Base-by-base conservation (phyloP, 2,329 filamentous ascomycete species). In the Curvularia sp. region DNA sequence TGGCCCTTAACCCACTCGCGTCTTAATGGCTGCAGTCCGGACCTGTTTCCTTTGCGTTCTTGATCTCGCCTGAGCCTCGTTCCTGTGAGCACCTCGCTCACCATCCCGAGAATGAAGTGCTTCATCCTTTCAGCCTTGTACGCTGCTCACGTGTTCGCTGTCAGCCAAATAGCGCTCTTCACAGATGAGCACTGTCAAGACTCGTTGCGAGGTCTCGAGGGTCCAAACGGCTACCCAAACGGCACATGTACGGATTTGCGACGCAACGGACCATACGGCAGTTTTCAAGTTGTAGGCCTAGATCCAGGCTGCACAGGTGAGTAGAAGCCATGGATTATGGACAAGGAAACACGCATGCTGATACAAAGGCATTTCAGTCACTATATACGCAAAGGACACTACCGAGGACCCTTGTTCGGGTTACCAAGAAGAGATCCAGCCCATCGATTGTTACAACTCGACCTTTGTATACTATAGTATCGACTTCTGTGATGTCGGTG, bases 221-320 rank as follows among this genome's bases (percentile, higher is more conserved):
- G 59, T 2, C 60, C 61, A 1, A 66, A 66, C 27, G 64, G 64
- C 13, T 65, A 66, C 32, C 64, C 64, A 0, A 61, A 65, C 42
- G 64, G 64, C 2, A 63, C 60, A 1, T 65, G 64, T 49, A 66
- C 61, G 10, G 61, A 59, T 34, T 23, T 70, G 25, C 55, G 55
- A 30, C 50, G 55, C 13, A 64, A 53, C 28, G 61, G 59, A 0
- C 28, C 49, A 10, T 63, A 64, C 12, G 61, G 61, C 1, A 67
- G 66, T 49, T 71, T 72, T 42, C 68, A 70, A 38, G 52, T 73
- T 4, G 64, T 68, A 1, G 68, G 64, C 2, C 45, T 71, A 25
- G 70, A 72, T 47, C 48, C 53, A 8, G 69, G 68, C n/a, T 73
- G 70, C 51, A 46, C 63, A 43, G 66, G 70, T 71, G 55, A 25